Evolutionary conservation across 306 rosid genomes (phyloP), one percentile per base, ranked within the genome.

Genomic region (Fragaria vesca): DNA sequence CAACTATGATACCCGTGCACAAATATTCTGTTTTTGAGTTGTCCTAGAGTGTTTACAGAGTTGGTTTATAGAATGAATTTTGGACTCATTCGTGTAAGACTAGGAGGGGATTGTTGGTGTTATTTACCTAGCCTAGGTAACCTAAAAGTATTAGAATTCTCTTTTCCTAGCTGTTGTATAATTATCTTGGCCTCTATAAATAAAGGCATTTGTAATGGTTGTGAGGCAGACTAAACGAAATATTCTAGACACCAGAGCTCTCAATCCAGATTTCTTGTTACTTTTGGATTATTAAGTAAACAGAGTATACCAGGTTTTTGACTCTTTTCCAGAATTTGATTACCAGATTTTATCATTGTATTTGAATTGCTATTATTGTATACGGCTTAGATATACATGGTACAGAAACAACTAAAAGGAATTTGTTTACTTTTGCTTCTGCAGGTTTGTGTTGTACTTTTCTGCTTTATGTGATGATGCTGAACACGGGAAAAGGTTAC

Each of bases 401-500:
- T 24, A 10, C 18, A 45, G 36, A 81, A 79, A 74, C 48, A 52
- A 24, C 85, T 82, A 80, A 75, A 69, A 81, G 88, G 78, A 79
- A 70, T 32, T 10, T 47, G 40, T 80, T 68, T 84, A 12, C 78
- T 55, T 77, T 73, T 57, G 74, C 58, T 73, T 77, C 77, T 73
- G 74, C 87, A 93, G 99, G 88, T 93, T 88, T 81, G 69, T 93
- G 36, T 46, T 91, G 60, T 95, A 91, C 89, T 85, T 91, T 63
- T 93, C 97, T 66, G 74, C 96, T 65, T 40, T 87, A 76, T 95
- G 99, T 78, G 83, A 87, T 30, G 84, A 87, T 71, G 93, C 91
- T 4, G 73, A 82, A 77, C 89, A 87, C 52, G 99, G 99, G 50
- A 90, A 91, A 84, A 84, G 81, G 79, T 78, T 72, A 46, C 83